Percentiles rank a stretch among this genome's conserved stretches.
These are phyloP conservation scores for Diphasiastrum complanatum DNA, from an alignment of 83 land plant species.

Conservation along the genomic window DNA sequence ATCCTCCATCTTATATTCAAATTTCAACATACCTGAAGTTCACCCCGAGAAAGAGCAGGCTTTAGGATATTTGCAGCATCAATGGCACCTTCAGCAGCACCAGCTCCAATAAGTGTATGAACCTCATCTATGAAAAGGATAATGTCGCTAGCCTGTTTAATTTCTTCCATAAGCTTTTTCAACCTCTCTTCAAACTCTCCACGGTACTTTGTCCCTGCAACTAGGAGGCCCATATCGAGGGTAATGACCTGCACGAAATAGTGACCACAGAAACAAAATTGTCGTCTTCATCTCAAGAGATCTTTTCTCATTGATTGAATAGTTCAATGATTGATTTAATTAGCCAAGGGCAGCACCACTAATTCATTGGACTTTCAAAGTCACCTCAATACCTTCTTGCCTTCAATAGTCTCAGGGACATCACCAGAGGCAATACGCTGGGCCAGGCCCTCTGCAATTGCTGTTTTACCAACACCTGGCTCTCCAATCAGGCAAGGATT, in stretches of 20 bases:
- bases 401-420: conserved; percentile 83
- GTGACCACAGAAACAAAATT: not conserved
- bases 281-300: not conserved
- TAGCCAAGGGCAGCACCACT: no score
- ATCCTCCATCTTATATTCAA: no score
- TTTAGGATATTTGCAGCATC: conserved; percentile 91
- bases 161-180: conserved; percentile 54
- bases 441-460: conserved; percentile 86
- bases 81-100: conserved; percentile 92
- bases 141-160: conserved; percentile 52
- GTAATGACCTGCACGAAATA: conserved; percentile 36
- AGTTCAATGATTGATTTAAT: no score
- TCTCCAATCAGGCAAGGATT: conserved; percentile 87
- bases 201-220: conserved; percentile 48
- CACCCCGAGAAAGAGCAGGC: conserved; percentile 83
- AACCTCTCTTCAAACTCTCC: conserved; percentile 55
- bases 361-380: no score
- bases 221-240: conserved; percentile 55
- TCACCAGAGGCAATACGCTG: conserved; percentile 77
- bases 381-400: conserved; percentile 76
- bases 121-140: conserved; percentile 62
- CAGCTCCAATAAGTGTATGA: conserved; percentile 53
- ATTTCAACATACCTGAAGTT: conserved; percentile 65
- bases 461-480: conserved; percentile 91
- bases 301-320: not conserved